Evolutionary conservation across 805 yeast genomes (phyloP), one percentile per base, ranked within the genome.

Genomic region (Scheffersomyces stipitis): DNA sequence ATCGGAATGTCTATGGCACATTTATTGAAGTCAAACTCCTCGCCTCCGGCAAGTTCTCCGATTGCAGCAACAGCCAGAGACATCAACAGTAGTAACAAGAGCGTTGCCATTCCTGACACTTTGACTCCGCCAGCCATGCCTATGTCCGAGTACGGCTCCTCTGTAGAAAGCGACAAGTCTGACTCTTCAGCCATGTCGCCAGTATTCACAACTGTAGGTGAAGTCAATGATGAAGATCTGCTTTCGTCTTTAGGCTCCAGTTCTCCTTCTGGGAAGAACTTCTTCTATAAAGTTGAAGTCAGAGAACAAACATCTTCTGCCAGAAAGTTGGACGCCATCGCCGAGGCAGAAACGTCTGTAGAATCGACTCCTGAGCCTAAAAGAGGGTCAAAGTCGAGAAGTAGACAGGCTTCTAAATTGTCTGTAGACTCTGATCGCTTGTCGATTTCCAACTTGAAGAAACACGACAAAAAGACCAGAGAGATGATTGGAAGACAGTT

Each of bases 1-100:
- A 71, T 74, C 29, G 73, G 70, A 16, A 66, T 63, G n/a, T 64
- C 72, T 23, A 62, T 71, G 69, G 77, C 79, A 2, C 57, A 52
- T 33, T 57, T 73, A 15, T 49, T 66, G 41, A 39, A 36, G 30
- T 20, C 24, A 20, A 20, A 20, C 36, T 17, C 37, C 23, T 31
- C 35, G 12, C 33, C 33, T 16, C 28, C 33, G 16, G 18, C 22
- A 29, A 17, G 29, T 17, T 12, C 14, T 13, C 29, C 44, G 12
- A 36, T 41, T 37, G 31, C 34, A 28, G 33, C 36, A 13, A 17
- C 28, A 26, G n/a, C 31, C 20, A 30, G 32, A 26, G 30, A 31
- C 28, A 33, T 26, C 18, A 15, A 13, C n/a, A n/a, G n/a, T n/a
- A n/a, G n/a, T n/a, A n/a, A n/a, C n/a, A n/a, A n/a, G n/a, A n/a